Evolutionary conservation across 116 monocot species (phyloP).

Genomic region (Cymodocea nodosa): DNA sequence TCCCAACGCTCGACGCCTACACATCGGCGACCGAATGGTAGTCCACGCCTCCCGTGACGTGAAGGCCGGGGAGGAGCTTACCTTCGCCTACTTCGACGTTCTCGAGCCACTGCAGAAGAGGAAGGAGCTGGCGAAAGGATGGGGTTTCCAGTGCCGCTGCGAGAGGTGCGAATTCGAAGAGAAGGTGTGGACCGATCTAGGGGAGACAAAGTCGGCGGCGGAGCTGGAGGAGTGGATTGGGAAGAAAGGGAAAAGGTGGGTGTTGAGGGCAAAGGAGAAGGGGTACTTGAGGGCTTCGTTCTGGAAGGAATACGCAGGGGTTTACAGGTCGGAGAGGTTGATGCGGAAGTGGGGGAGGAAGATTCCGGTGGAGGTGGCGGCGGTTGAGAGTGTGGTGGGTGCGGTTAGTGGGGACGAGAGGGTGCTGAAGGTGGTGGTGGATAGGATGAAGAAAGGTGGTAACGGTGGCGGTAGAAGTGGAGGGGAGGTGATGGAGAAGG

Average conservation of each 20-base stretch:
- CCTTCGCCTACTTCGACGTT: slow-evolving; percentile 67
- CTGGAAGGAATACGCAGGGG: slow-evolving; percentile 35
- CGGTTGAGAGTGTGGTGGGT: slow-evolving; percentile 34
- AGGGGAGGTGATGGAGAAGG: slow-evolving; percentile 34
- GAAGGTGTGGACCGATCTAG: slow-evolving; percentile 2
- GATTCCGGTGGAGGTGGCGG: slow-evolving; percentile 26
- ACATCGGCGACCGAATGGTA: slow-evolving; percentile 55
- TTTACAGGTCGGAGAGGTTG: slow-evolving; percentile 45
- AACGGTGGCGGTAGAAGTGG: slow-evolving; percentile 7
- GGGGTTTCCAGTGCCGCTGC: slow-evolving; percentile 73
- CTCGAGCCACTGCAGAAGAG: slow-evolving; percentile 37
- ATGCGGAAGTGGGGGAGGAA: slow-evolving; percentile 34
- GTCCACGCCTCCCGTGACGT: slow-evolving; percentile 59
- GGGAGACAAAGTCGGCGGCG: slow-evolving; percentile 22
- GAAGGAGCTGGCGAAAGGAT: slow-evolving; percentile 36
- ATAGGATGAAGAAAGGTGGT: slow-evolving; percentile 5
- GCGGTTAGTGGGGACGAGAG: slow-evolving; percentile 70
- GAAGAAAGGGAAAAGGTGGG: slow-evolving; percentile 13
- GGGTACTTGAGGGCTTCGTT: slow-evolving; percentile 65
- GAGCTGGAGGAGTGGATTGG: slow-evolving; percentile 42
- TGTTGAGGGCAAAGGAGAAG: slow-evolving; percentile 35
- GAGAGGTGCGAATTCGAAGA: slow-evolving; percentile 63
- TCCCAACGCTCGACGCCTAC: slow-evolving; percentile 58
- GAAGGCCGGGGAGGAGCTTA: slow-evolving; percentile 70
- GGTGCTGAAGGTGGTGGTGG: slow-evolving; percentile 38